Conservation (phyloP, 192 early-diverging fungal genomes). For the Coemansia sp. region DNA sequence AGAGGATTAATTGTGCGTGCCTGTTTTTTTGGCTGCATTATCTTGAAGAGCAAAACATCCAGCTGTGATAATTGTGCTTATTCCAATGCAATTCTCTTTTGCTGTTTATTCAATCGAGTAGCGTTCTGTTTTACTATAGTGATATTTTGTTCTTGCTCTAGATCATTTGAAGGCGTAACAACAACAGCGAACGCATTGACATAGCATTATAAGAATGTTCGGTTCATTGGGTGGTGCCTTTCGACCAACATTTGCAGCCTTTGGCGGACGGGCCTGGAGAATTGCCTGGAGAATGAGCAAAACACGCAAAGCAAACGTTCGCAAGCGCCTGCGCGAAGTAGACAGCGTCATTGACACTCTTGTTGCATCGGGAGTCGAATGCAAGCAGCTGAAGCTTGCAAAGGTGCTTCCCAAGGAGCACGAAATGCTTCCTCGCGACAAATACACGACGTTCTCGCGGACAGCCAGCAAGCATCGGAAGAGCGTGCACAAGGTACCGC, state of each 20-base stretch:
- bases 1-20: too few species aligned
- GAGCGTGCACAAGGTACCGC: slow-evolving; percentile 80
- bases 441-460: slow-evolving; percentile 82
- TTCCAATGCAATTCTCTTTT: too few species aligned
- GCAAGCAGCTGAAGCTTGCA: slow-evolving; percentile 67
- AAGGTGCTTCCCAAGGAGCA: slow-evolving; percentile 62
- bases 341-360: slow-evolving; percentile 75
- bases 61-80: too few species aligned
- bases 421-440: slow-evolving; percentile 75
- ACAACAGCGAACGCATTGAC: neutral
- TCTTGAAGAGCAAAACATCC: too few species aligned
- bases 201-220: slow-evolving; percentile 31
- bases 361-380: slow-evolving; percentile 68
- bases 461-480: slow-evolving; percentile 69
- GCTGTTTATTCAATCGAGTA: too few species aligned
- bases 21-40: too few species aligned
- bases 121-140: too few species aligned
- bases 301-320: slow-evolving; percentile 83
- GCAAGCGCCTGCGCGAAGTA: slow-evolving; percentile 79
- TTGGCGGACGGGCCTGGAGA: slow-evolving; percentile 56
- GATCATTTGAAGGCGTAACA: neutral
- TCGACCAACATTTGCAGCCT: slow-evolving; percentile 33
- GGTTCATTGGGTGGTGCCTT: slow-evolving; percentile 47
- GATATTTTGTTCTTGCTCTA: neutral
- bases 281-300: slow-evolving; percentile 66